Evolutionary conservation across 805 yeast genomes (phyloP).

Genomic region (Saturnispora ahearnii): DNA sequence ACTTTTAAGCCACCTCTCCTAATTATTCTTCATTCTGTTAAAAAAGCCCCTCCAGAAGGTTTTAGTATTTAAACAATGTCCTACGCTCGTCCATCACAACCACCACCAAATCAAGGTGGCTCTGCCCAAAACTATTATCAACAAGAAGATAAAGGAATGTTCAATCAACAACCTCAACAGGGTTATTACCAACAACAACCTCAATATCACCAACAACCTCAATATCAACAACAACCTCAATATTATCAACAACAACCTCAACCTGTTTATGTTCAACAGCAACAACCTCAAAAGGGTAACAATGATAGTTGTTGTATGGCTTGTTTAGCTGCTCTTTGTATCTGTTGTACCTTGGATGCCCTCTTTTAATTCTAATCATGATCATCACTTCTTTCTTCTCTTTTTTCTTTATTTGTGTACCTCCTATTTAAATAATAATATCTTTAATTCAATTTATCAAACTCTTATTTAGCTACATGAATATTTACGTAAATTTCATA

Average conservation of each 20-base stretch:
- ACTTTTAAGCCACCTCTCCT: background rate
- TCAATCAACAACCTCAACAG: slow-evolving; percentile 24
- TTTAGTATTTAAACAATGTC: slow-evolving; percentile 7
- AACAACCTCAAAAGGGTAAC: slow-evolving; percentile 31
- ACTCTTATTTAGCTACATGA: background rate
- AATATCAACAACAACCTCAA: slow-evolving; percentile 22
- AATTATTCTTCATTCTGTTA: background rate
- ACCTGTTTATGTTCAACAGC: slow-evolving; percentile 48
- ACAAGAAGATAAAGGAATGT: slow-evolving; percentile 14
- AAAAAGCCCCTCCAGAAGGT: background rate
- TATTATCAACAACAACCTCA: slow-evolving; percentile 37
- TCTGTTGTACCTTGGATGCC: slow-evolving; percentile 47
- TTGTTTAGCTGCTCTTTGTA: slow-evolving; percentile 46
- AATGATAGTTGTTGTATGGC: slow-evolving; percentile 40
- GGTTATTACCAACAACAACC: slow-evolving; percentile 34
- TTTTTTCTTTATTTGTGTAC: background rate
- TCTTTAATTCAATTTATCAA: background rate
- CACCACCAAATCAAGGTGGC: slow-evolving; percentile 11
- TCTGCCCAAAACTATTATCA: slow-evolving; percentile 23
- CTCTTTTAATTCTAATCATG: slow-evolving; percentile 27
- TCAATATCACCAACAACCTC: slow-evolving; percentile 30
- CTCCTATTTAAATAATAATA: background rate
- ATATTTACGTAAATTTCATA: background rate
- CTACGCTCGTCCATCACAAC: slow-evolving; percentile 9
- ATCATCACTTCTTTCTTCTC: background rate